A percentile compares a stretch with the other conserved stretches of the same genome.
Evolutionary conservation across 2,329 filamentous ascomycete genomes (phyloP).

Genomic region (Xenoacremonium recifei): DNA sequence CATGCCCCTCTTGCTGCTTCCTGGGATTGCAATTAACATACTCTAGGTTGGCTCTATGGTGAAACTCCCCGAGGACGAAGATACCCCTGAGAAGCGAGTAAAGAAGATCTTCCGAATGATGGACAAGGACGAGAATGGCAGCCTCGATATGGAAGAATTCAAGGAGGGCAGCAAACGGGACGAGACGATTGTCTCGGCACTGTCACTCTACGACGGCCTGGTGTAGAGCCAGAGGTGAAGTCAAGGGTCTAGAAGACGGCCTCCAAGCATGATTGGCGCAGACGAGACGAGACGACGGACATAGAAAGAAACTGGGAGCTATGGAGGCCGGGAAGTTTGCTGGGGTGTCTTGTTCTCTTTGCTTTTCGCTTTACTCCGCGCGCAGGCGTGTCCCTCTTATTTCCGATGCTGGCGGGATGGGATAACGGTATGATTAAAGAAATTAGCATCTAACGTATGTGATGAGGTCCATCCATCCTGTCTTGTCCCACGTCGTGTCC

Average conservation of each 20-base stretch:
- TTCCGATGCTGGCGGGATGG: conserved; percentile 16
- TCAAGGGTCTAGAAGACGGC: neutral
- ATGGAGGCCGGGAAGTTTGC: neutral
- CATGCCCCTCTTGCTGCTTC: neutral
- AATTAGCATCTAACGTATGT: conserved; percentile 19
- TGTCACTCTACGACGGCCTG: conserved; percentile 93
- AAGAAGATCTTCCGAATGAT: conserved; percentile 99
- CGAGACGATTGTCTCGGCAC: conserved; percentile 95
- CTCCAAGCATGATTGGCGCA: no score
- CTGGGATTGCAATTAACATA: conserved; percentile 14
- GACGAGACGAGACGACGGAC: neutral
- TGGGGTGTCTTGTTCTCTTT: neutral
- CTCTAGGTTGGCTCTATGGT: conserved; percentile 95
- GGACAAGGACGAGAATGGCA: conserved; percentile 99
- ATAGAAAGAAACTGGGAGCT: neutral
- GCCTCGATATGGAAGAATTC: conserved; percentile 95
- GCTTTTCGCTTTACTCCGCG: conserved; percentile 11
- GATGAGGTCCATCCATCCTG: no score
- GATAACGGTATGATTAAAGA: conserved; percentile 19
- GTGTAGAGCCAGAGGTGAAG: conserved; percentile 57
- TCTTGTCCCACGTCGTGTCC: no score
- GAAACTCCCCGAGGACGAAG: conserved; percentile 96
- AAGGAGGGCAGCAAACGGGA: conserved; percentile 99
- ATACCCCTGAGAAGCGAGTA: conserved; percentile 97
- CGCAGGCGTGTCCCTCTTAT: conserved; percentile 14